Conservation (phyloP, 345 rosid species). For the Hirschfeldia incana region DNA sequence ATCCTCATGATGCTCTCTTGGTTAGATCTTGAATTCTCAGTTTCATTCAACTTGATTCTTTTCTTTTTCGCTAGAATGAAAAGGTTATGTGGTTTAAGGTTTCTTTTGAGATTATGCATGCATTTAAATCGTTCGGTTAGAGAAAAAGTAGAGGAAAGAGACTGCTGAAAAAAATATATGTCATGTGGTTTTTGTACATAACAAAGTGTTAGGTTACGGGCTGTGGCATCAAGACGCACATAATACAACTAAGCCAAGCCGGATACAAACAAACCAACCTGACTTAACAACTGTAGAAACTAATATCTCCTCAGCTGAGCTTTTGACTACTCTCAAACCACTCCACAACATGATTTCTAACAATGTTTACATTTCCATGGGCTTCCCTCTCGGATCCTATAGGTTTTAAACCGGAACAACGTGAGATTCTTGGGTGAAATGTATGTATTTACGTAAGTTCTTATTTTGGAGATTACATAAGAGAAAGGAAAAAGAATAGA, state of each 20-base stretch:
- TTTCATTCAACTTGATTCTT: not conserved
- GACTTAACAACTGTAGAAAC: conserved; percentile 68
- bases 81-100: not conserved
- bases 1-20: not conserved
- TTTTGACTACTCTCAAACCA: conserved; percentile 53
- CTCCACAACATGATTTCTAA: conserved; percentile 35
- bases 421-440: not conserved
- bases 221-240: conserved; percentile 84
- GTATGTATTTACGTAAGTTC: not conserved
- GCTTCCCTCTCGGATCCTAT: conserved; percentile 11
- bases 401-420: not conserved
- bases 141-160: not conserved
- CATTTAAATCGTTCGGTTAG: not conserved
- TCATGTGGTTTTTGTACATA: too few relatives aligned
- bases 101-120: not conserved
- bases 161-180: not conserved
- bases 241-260: conserved; percentile 61
- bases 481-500: not conserved
- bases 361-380: conserved; percentile 27
- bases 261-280: conserved; percentile 44
- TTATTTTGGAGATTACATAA: not conserved
- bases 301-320: conserved; percentile 55
- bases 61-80: not conserved
- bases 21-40: not conserved
- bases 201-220: conserved; percentile 20